Evolutionary conservation across 2,329 filamentous ascomycete genomes (phyloP).

Genomic region (Teratosphaeriaceae sp.): DNA sequence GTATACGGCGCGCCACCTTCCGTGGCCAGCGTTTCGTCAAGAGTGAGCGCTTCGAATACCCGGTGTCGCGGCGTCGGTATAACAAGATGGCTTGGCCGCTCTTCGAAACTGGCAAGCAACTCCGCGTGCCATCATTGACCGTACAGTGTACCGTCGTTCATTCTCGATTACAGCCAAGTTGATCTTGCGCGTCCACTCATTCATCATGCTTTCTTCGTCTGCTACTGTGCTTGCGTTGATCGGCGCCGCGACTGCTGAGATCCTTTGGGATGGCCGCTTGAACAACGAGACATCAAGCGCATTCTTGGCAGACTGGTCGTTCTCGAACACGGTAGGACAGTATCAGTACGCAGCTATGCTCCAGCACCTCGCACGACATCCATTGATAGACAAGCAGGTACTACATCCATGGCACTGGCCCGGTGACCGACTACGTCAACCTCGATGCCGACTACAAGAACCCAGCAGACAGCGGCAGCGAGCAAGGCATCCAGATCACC

Average conservation of each 20-base stretch:
- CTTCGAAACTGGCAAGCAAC: neutral
- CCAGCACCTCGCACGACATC: too few relatives aligned
- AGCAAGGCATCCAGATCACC: conserved; percentile 62
- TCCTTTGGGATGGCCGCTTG: conserved; percentile 61
- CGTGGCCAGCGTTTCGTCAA: conserved; percentile 9
- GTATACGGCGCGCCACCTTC: conserved; percentile 4
- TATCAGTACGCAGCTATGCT: conserved; percentile 53
- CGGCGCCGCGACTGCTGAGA: conserved; percentile 32
- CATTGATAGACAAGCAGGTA: conserved; percentile 40
- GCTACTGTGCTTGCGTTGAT: conserved; percentile 17
- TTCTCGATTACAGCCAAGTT: conserved; percentile 11
- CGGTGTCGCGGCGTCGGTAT: neutral
- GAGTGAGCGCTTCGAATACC: neutral
- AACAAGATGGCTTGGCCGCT: conserved; percentile 1
- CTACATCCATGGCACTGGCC: conserved; percentile 62
- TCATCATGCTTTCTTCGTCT: conserved; percentile 16
- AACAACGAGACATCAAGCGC: conserved; percentile 50
- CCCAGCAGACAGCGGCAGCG: conserved; percentile 54
- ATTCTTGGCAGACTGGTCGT: conserved; percentile 52
- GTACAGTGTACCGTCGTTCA: conserved; percentile 2
- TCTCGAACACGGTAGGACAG: conserved; percentile 60
- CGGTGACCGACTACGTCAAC: conserved; percentile 55
- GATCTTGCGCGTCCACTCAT: conserved; percentile 15
- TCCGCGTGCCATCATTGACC: conserved; percentile 1
- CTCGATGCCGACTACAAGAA: conserved; percentile 57